Evolutionary conservation across 148 eudicot species (phyloP), one percentile per base, ranked within the genome.

Genomic region (Simmondsia chinensis): DNA sequence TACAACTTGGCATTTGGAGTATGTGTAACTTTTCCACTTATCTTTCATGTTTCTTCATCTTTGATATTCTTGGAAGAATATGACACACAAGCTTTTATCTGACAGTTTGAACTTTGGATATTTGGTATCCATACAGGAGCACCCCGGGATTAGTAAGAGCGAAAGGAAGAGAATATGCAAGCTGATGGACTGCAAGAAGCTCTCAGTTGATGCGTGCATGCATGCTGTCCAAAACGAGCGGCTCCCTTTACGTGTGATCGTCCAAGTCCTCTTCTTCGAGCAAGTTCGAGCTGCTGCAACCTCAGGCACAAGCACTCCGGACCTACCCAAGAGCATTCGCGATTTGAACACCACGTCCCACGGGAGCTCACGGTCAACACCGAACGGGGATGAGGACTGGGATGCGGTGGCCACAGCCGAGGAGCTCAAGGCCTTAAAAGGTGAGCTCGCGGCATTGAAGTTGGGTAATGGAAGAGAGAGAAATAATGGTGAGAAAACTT

Each of bases 151-250:
- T 23, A 77, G 64, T 61, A 93, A 93, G 69, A 80, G 91, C 20
- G 99, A 93, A 57, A 65, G 86, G 35, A 93, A 93, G 69, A 71
- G 38, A 56, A 74, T 93, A 40, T 93, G 99, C 59, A 62, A 59
- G 50, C 53, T 80, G 31, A 72, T 93, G 83, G 94, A 93, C 76
- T 93, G 96, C 82, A 93, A 86, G 71, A 93, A 93, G 65, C 84
- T 93, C 14, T 93, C 99, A 1, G 83, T 64, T 1, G 96, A 93
- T 10, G 99, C 94, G 9, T 86, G 96, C 57, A 71, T 67, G 73
- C 99, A 93, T 7, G 99, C 99, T 0, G 99, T 82, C 2, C 99
- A 86, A 48, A 93, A 93, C 33, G 99, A 93, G 69, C 57, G 99
- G 20, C 87, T 93, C 6, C 99, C 96, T 0, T 27, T 93, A 70